These are phyloP conservation scores for Heteromeles arbutifolia DNA, from an alignment of 306 rosid species.

Conservation along the genomic window DNA sequence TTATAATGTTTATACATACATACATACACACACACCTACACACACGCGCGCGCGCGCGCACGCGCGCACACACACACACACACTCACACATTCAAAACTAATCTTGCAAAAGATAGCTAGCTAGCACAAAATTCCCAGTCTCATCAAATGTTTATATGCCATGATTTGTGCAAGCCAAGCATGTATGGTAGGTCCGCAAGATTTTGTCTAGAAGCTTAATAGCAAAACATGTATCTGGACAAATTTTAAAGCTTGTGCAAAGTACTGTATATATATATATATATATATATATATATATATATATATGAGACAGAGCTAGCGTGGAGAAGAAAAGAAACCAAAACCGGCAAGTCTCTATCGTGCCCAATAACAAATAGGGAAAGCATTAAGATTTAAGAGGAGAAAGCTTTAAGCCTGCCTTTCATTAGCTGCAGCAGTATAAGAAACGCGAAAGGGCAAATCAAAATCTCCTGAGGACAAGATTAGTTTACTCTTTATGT, in stretches of 20 bases:
- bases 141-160: background rate
- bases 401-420: background rate
- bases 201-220: background rate
- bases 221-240: background rate
- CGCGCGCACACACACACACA: no score
- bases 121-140: background rate
- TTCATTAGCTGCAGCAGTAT: background rate
- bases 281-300: no score
- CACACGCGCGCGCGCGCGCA: no score
- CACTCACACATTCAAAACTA: no score
- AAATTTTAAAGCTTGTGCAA: background rate
- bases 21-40: no score
- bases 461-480: background rate
- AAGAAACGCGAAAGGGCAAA: background rate
- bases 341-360: background rate
- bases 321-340: constrained; percentile 5
- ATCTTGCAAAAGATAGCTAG: background rate
- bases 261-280: background rate
- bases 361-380: background rate
- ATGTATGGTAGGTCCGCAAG: background rate
- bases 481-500: background rate
- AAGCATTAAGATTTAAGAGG: background rate
- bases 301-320: background rate
- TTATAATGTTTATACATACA: no score
- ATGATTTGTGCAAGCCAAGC: background rate